phyloP scores from a whole-genome alignment of 257 asterid species.

The Euphrasia confusa region DNA sequence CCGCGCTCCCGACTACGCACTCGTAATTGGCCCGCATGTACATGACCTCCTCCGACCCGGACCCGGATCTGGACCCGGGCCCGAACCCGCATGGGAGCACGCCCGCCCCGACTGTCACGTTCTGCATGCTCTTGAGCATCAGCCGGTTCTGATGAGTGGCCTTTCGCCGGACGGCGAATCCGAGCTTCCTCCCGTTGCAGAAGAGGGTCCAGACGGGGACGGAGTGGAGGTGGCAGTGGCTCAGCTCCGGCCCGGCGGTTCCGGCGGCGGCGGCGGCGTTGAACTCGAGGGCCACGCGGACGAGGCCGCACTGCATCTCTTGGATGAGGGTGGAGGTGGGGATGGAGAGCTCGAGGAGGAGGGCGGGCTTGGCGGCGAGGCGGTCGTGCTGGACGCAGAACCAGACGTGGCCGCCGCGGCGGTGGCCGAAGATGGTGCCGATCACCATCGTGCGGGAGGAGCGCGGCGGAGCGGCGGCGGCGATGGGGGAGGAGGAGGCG shows the following conservation, averaged over 20 bases:
- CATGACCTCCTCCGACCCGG: slow-evolving; percentile 65
- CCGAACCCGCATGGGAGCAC: slow-evolving; percentile 65
- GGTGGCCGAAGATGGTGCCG: slow-evolving; percentile 9
- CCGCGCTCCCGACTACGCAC: slow-evolving; percentile 70
- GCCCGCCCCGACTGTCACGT: slow-evolving; percentile 83
- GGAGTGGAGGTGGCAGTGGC: slow-evolving; percentile 60
- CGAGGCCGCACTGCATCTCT: slow-evolving; percentile 78
- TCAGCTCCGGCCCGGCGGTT: slow-evolving; percentile 47
- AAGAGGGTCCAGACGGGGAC: slow-evolving; percentile 81
- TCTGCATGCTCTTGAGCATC: slow-evolving; percentile 82
- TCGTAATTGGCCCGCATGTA: slow-evolving; percentile 96
- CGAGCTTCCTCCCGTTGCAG: slow-evolving; percentile 79
- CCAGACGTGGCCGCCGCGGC: slow-evolving; percentile 11
- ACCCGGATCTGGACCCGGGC: slow-evolving; percentile 42
- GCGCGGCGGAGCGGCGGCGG: slow-evolving; percentile 49
- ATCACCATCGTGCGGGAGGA: slow-evolving; percentile 56
- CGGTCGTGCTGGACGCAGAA: slow-evolving; percentile 1
- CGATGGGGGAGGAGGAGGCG: slow-evolving; percentile 28
- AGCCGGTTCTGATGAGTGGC: slow-evolving; percentile 46
- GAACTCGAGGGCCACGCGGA: slow-evolving; percentile 82
- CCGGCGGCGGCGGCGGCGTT: slow-evolving; percentile 46
- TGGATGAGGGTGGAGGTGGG: slow-evolving; percentile 31
- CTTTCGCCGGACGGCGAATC: slow-evolving; percentile 65
- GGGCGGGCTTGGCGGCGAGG: neutral
- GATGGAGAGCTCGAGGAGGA: slow-evolving; percentile 10